Evolutionary conservation across 192 early-diverging fungal species (phyloP), one percentile per base, ranked within the genome.

Genomic region (Umbelopsis sp.): DNA sequence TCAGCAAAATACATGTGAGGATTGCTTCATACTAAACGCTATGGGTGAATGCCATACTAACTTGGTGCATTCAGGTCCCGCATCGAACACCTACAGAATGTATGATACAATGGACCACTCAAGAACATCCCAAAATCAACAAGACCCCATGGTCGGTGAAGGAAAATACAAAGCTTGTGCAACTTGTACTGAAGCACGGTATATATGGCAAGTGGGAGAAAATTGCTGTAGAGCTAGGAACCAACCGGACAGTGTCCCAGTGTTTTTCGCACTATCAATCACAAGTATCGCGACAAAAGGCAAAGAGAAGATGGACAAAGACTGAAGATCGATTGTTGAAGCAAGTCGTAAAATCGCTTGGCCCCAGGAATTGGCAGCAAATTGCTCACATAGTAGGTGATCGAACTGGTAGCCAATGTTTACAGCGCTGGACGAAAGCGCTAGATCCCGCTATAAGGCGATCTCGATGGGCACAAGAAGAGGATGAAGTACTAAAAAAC

Each of bases 121-220:
- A 90, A 51, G 91, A 92, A 52, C 92, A 94, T 75, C 92, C 92
- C 4, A 81, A 82, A 12, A 91, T 94, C 77, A 92, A 94, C 78
- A 90, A 88, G 68, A 75, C 53, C 25, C 84, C 84, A 25, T 94
- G 92, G 92, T 79, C 83, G 6, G 81, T 81, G 24, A 36, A 70
- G n/a, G 92, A 94, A 76, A 74, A 84, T 50, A 51, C 52, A 26
- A 71, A 75, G 32, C 74, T 94, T 36, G 74, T 59, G 0, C 44
- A 68, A 24, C 71, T 90, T 4, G 90, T 86, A 7, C 38, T 78
- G 25, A 72, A 80, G 32, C 49, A 88, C 43, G 79, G 79, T 7
- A 32, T 72, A 9, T 74, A 80, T 45, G 85, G 87, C 34, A 80
- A 90, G 66, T 94, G 92, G 92, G 85, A 88, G 43, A 62, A 80